phyloP scores from a whole-genome alignment of 257 asterid genomes.

The Voacanga thouarsii region DNA sequence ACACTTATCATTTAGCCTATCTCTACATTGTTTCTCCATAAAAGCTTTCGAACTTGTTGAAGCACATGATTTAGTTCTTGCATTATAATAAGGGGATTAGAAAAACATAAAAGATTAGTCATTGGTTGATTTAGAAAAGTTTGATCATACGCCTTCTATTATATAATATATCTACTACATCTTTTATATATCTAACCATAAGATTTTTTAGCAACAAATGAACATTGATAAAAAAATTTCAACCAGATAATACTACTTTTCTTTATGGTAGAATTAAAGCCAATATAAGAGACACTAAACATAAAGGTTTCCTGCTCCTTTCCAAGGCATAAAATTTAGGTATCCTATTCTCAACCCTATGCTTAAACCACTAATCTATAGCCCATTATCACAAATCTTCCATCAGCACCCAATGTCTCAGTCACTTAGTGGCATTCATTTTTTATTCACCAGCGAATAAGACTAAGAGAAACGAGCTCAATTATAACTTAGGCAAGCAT shows the following conservation, averaged over 20 bases:
- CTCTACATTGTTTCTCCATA: conserved; percentile 88
- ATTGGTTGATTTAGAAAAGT: not conserved
- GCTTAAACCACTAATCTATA: conserved; percentile 7
- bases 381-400: not conserved
- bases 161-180: not conserved
- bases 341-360: not conserved
- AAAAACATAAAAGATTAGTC: not conserved
- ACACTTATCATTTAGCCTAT: conserved; percentile 85
- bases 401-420: conserved; percentile 11
- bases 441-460: conserved; percentile 8
- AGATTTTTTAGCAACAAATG: not conserved
- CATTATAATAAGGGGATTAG: conserved; percentile 29
- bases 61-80: conserved; percentile 58
- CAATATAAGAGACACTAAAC: not conserved
- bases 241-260: not conserved
- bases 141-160: not conserved
- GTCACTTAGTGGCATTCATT: conserved; percentile 5
- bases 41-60: conserved; percentile 85
- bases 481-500: not conserved
- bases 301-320: not conserved
- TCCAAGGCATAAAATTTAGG: conserved; percentile 4
- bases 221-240: not conserved
- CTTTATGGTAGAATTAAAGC: not conserved
- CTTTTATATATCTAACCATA: not conserved
- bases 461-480: not conserved